Evolutionary conservation across 805 yeast species (phyloP), one percentile per base, ranked within the genome.

Genomic region (Saccharomycopsis javanensis): DNA sequence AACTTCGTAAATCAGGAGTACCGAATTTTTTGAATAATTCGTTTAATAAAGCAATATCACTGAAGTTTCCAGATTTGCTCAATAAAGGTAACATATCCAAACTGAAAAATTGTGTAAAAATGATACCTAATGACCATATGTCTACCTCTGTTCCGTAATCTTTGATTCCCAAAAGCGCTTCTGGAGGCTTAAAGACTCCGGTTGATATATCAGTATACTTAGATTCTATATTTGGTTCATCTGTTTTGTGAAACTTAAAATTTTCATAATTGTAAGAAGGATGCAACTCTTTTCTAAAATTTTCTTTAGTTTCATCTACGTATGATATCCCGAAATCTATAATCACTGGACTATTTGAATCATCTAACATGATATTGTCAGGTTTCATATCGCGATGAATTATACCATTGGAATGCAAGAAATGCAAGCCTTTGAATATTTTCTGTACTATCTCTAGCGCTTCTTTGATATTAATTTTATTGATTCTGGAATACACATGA

Each of bases 301-400:
- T 5, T 30, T 48, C 35, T 27, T 31, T 28, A 5, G 48, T 54
- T 15, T 67, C 65, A 5, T 68, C 66, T 1, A 63, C 58, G 54
- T 78, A 77, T 38, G 88, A 83, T 2, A 82, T 77, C 5, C 95
- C 94, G 68, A 85, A 84, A 64, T 88, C 95, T 15, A 81, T 79
- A 1, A 85, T 61, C 6, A 70, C 64, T 6, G 68, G 71, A 69
- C 35, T 16, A 11, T 50, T 33, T n/a, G 31, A 37, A 7, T 33
- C n/a, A n/a, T 55, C 64, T 35, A 82, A 75, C 65, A 83, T 67
- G 48, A 82, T 75, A 64, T 82, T 82, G 59, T 80, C 84, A 1
- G 86, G 83, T 68, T 86, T 86, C 60, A 86, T 79, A 68, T 86
- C 95, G 62, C 95, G 76, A 68, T 86, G 95, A 53, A 86, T 82